These are phyloP conservation scores for Pelargonium nanum DNA, from an alignment of 345 rosid genomes.

Conservation along the genomic window DNA sequence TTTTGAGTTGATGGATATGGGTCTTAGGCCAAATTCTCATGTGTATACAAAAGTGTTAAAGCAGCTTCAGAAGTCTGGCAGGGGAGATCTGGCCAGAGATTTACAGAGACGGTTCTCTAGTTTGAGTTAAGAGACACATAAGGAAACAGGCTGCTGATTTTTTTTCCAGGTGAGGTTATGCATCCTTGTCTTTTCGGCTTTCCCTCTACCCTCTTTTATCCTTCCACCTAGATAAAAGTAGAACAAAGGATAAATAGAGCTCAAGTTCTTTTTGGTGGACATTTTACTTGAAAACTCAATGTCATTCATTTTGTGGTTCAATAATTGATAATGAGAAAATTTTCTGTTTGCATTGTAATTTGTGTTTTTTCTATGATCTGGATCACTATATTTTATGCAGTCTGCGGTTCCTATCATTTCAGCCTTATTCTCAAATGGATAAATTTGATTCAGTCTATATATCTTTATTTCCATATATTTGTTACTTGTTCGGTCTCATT, in stretches of 20 bases:
- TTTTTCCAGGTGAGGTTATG: background rate
- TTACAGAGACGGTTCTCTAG: slow-evolving; percentile 13
- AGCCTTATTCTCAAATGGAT: too few species aligned
- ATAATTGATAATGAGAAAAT: too few species aligned
- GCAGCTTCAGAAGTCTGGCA: slow-evolving; percentile 21
- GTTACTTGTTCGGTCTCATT: too few species aligned
- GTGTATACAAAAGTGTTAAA: slow-evolving; percentile 24
- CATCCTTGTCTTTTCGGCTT: background rate
- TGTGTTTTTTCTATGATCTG: background rate
- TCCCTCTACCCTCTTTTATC: too few species aligned
- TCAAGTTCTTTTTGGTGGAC: too few species aligned
- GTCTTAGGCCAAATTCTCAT: slow-evolving; percentile 30
- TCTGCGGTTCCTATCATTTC: background rate
- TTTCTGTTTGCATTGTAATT: too few species aligned
- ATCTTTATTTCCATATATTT: too few species aligned
- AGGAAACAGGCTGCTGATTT: background rate
- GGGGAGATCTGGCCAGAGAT: slow-evolving; percentile 20
- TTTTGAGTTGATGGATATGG: slow-evolving; percentile 40
- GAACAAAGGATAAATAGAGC: too few species aligned
- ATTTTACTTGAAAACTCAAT: too few species aligned
- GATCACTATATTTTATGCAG: background rate
- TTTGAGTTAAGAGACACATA: slow-evolving; percentile 3
- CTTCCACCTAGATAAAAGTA: too few species aligned
- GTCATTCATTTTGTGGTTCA: too few species aligned
- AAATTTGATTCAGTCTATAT: too few species aligned